Base-by-base conservation (phyloP, 345 rosid genomes). In the Brassica rapa region DNA sequence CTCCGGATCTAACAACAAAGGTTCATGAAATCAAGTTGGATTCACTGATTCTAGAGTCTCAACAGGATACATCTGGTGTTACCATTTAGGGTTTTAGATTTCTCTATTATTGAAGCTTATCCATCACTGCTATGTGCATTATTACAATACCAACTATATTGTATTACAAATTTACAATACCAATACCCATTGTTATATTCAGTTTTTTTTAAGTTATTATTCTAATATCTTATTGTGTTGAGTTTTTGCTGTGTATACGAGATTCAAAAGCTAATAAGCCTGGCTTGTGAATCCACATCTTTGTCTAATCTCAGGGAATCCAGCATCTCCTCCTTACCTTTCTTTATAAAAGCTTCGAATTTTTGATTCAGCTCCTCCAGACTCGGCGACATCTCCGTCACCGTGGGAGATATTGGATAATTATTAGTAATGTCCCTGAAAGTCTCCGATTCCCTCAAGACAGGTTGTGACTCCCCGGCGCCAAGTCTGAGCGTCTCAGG, bases 301-400 rank as follows among this genome's bases (percentile, higher is more conserved):
- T 77, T 82, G 72, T 86, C 88, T 63, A 83, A 87, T 41, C 86
- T 86, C 79, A 87, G 35, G 2, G 94, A 86, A 85, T 84, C 89
- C 19, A 84, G 81, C 63, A 96, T 84, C 83, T 91, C 93, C 23
- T 89, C 90, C 21, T 93, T 88, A 53, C 86, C 86, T 82, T 91
- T 93, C 68, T 69, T 88, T 5, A 93, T 93, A 69, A 93, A 93
- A 75, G 89, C 94, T 80, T 93, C 98, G 0, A 85, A 94, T 72
- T 93, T 87, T 15, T 86, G 85, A 75, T 93, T 89, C 86, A 91
- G 82, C 87, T 93, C 98, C 63, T 93, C 98, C 55, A 85, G 86
- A 77, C 87, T 82, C 78, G 87, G 84, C 32, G 90, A 88, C 79
- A 83, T 80, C 64, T 84, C 91, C 19, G 27, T 21, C 63, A 30